Base-by-base conservation (phyloP, 768 basidiomycete species). In the Boletus bicolor region DNA sequence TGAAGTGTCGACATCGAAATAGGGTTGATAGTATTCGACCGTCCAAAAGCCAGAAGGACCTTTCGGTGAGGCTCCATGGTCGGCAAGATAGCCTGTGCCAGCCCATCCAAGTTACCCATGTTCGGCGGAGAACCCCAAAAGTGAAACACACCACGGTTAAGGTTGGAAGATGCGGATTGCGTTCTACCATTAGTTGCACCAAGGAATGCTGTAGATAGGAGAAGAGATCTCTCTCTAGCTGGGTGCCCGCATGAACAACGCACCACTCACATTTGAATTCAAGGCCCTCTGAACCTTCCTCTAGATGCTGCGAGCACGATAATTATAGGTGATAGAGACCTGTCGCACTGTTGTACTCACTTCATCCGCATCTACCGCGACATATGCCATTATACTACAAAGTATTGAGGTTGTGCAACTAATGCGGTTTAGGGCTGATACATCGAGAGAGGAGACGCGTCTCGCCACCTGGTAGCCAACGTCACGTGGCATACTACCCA, bases 1-100 rank as follows among this genome's bases (percentile, higher is more conserved):
- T 58, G 82, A 79, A 0, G 91, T 93, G 73, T 94, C 92, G 35
- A 95, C 81, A 58, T 95, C 92, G 62, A 95, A 95, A 72, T 90
- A 93, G 3, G 82, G 78, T 65, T 93, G 91, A 67, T 94, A 93
- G 69, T 89, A 89, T 56, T 94, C 91, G 34, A 93, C 63, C 28
- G 82, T 83, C 91, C 90, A 93, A 72, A 90, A 91, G 1, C 82
- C 82, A 4, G 79, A 73, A 4, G 75, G 57, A 14, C 76, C 74
- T 65, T 82, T 81, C 9, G 73, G 66, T 50, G 77, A 70, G 35
- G 73, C 67, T 10, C 75, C 64, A 9, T 77, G 75, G 57, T 89
- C 85, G 47, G 81, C 73, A 19, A 87, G 75, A 67, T 89, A 91
- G 17, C 87, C 90, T 90, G 52, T 37, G 30, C 17, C 35, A 32